Evolutionary conservation across 129 eudicot genomes (phyloP), one percentile per base, ranked within the genome.

Genomic region (Mikania micrantha): DNA sequence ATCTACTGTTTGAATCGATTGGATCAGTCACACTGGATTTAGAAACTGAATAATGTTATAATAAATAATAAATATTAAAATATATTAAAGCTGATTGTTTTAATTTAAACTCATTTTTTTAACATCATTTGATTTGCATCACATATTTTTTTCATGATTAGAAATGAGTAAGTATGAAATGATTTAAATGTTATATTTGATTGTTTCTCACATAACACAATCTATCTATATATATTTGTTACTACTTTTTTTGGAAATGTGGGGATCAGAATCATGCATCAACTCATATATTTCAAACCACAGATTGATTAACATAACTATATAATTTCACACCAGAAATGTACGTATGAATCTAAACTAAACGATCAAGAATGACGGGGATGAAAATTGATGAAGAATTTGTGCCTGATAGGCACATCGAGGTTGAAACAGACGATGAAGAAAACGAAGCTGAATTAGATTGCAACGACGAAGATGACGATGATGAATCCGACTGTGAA

Each of bases 381-480:
- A 70, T 80, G 77, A 80, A 75, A 62, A 73, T 64, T 69, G 94
- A 86, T 27, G 86, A 78, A 73, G 81, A 80, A 34, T 69, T 60
- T 8, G 84, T 83, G 7, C 72, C 82, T 7, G 88, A 86, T 69
- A 74, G 88, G 16, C 52, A 38, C 17, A 78, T 86, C 5, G 88
- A 70, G 50, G 78, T 86, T 40, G 86, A 79, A 70, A 86, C 94
- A 2, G 94, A 86, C n/a, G 94, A 86, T 32, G 94, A 86, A 65
- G 81, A 81, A 9, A 72, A 83, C 41, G 79, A 80, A 76, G 94
- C 89, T 9, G 83, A 83, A 72, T 78, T 60, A 12, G 76, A 38
- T 65, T 80, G 76, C 44, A 68, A 80, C 4, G 44, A 64, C 19
- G 71, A 66, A 19, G 76, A 72, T 16, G 79, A 79, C 7, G 82